These are phyloP conservation scores for Polyrhizophydium stewartii DNA, from an alignment of 371 early-diverging fungal genomes.

Conservation along the genomic window DNA sequence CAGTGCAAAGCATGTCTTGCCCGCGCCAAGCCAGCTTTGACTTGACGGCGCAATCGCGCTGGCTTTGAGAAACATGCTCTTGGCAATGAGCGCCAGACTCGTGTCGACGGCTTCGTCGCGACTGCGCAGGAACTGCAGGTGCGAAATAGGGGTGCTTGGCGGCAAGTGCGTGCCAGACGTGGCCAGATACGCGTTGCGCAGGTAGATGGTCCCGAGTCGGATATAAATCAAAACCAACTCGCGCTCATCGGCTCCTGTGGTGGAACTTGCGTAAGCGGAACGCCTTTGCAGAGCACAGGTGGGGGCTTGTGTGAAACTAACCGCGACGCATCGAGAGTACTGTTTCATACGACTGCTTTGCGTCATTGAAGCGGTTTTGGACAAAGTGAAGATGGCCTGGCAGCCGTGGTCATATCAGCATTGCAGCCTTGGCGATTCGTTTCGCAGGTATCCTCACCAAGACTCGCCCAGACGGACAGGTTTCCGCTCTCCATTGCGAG, in stretches of 20 bases:
- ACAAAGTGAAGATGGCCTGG: slow-evolving; percentile 35
- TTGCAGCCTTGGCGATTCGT: neutral
- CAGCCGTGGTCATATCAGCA: neutral
- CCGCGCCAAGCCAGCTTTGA: slow-evolving; percentile 43
- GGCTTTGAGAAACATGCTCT: slow-evolving; percentile 42
- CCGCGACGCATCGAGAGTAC: slow-evolving; percentile 38
- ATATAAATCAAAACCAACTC: slow-evolving; percentile 34
- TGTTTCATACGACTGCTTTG: slow-evolving; percentile 40
- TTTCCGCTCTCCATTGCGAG: slow-evolving; percentile 40
- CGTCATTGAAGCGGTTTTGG: slow-evolving; percentile 30
- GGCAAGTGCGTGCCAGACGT: neutral
- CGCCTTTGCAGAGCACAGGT: no score
- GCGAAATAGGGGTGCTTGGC: neutral
- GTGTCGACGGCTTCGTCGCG: slow-evolving; percentile 19
- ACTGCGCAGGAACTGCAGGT: neutral
- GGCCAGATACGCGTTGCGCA: slow-evolving; percentile 8
- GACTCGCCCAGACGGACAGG: slow-evolving; percentile 41
- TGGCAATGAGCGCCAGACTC: slow-evolving; percentile 30
- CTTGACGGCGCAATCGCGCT: slow-evolving; percentile 28
- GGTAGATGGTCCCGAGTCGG: slow-evolving; percentile 42
- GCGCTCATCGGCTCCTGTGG: slow-evolving; percentile 20
- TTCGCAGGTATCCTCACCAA: slow-evolving; percentile 25
- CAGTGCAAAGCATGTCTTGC: slow-evolving; percentile 36
- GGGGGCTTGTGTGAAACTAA: slow-evolving; percentile 11
- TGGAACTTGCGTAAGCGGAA: no score